Evolutionary conservation across 2,329 filamentous ascomycete genomes (phyloP), one percentile per base, ranked within the genome.

Genomic region (Ophiostoma piceae): DNA sequence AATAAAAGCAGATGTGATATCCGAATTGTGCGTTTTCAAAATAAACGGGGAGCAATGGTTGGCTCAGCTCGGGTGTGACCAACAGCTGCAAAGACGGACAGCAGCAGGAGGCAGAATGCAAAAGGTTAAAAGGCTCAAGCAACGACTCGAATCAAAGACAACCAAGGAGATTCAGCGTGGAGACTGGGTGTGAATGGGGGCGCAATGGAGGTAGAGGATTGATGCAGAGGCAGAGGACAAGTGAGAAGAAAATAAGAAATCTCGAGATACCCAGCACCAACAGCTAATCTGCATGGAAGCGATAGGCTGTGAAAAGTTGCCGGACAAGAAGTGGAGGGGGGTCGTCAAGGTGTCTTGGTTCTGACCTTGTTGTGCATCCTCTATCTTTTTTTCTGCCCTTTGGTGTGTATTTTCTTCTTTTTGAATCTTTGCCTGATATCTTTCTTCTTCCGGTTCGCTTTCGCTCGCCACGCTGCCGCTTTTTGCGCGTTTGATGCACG

Each of bases 231-330:
- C 7, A 32, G 26, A 62, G 22, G 57, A 16, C 26, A 32, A 32
- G 26, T 29, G 54, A 60, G 26, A 60, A 60, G 12, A 54, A n/a
- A 54, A 1, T n/a, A 29, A 54, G 22, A 26, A 29, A 26, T 57
- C 51, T 57, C n/a, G 51, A 57, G 51, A 62, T 65, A 5, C 9
- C 35, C 7, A 37, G 35, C 62, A 41, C 62, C 62, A 65, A 32
- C 32, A 65, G 32, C 16, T 3, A 65, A 35, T 29, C 26, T 70
- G 71, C 71, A 72, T 72, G 67, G 66, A 72, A 70, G 71, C 71
- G 71, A 72, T 72, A 72, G 71, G 71, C 57, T 39, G 26, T n/a
- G 37, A 64, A 35, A 12, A 39, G 22, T 29, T n/a, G 60, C 26
- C 16, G 37, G 37, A 32, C 35, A 22, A 47, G 39, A 66, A n/a